A percentile compares a stretch with the other conserved stretches of the same genome.
Conservation (phyloP, 2,329 filamentous ascomycete genomes). For the Escovopsis sp. region DNA sequence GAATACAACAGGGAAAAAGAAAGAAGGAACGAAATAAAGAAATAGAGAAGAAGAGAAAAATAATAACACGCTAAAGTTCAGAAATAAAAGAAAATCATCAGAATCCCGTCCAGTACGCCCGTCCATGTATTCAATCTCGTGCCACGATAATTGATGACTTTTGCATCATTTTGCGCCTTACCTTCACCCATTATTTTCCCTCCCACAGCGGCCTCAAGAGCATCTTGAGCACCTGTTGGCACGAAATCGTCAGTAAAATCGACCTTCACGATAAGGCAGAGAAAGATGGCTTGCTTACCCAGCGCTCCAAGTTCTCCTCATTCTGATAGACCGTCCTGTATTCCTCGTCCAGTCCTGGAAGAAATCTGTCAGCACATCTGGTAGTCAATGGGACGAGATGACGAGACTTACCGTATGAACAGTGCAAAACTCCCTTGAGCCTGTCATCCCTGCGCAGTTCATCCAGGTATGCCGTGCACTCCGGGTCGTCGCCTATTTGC, state of each 20-base stretch:
- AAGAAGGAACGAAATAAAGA: not conserved
- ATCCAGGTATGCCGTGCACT: not conserved
- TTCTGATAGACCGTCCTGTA: conserved; percentile 1
- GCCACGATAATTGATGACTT: not conserved
- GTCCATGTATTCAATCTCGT: not conserved
- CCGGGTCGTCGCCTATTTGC: conserved; percentile 2
- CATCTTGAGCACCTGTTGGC: not conserved
- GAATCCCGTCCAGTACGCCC: too few relatives aligned
- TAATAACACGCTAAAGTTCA: too few relatives aligned
- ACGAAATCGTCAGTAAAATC: not conserved
- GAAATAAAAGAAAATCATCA: too few relatives aligned
- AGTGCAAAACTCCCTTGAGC: not conserved
- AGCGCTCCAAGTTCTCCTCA: conserved; percentile 3
- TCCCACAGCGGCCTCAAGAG: not conserved
- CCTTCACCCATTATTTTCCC: not conserved
- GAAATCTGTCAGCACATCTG: not conserved
- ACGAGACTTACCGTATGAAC: conserved; percentile 2
- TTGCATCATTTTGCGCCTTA: not conserved
- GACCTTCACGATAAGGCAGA: too few relatives aligned
- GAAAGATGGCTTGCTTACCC: conserved; percentile 2
- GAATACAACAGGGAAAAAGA: too few relatives aligned
- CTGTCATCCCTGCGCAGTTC: not conserved
- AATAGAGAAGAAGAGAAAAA: too few relatives aligned
- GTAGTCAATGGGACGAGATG: not conserved
- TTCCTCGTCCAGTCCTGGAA: conserved; percentile 2